Base-by-base conservation (phyloP, 306 rosid genomes). In the Vicia villosa region DNA sequence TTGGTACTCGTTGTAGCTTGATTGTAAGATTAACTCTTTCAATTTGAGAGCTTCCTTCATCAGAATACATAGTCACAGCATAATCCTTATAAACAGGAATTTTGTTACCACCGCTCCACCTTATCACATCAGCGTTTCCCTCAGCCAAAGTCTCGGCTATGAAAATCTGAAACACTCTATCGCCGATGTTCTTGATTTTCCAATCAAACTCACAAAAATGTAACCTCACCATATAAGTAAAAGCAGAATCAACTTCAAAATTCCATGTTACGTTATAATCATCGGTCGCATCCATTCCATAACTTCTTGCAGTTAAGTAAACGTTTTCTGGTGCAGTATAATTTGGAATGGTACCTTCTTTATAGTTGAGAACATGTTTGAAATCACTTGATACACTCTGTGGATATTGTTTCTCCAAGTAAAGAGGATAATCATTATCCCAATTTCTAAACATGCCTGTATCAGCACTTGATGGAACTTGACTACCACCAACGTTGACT, bases 21-120 rank as follows among this genome's bases (percentile, higher is more conserved):
- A 67, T 70, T 0, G 69, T 43, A 46, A 79, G 67, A 1, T 50
- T 62, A 8, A 16, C 22, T 28, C 32, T 61, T 32, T 9, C 22
- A 4, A 1, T 60, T 9, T 32, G 50, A 0, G 16, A 0, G 15
- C 0, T 10, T 0, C 26, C 51, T n/a, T 13, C 16, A 0, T 10
- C 1, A 20, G 4, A 0, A 0, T 1, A 2, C 32, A 54, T 22
- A 3, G 1, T 0, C 36, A 78, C 64, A 3, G 49, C 65, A 17
- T 70, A 77, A 8, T 77, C 77, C 22, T 8, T 70, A 40, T 63
- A 8, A 16, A 11, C 4, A n/a, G 82, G 82, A 46, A 56, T 1
- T 4, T 57, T n/a, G 0, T 0, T 12, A 7, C 32, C 64, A 0
- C 56, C 64, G 12, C 30, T 19, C 78, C 65, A 78, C 0, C 0